Conservation (phyloP, 768 basidiomycete species). For the Russula abietina region DNA sequence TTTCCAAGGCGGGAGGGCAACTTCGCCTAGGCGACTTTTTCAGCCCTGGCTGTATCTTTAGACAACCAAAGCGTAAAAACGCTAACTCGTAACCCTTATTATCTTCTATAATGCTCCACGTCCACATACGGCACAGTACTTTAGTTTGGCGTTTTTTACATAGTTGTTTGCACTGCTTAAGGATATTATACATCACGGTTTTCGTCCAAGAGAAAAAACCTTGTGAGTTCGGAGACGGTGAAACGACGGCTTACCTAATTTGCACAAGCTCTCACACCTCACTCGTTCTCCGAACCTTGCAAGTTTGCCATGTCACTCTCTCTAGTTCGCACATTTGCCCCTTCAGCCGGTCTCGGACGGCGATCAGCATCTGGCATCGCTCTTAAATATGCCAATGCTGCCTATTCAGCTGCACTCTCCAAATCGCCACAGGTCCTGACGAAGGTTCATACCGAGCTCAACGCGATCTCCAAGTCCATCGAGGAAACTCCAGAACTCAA, state of each 20-base stretch:
- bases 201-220: neutral
- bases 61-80: constrained; percentile 11
- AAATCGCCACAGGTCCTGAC: constrained; percentile 78
- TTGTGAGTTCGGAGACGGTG: too few species aligned
- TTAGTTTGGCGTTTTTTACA: constrained; percentile 30
- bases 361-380: constrained; percentile 75
- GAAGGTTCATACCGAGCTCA: constrained; percentile 83
- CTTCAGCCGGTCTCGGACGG: constrained; percentile 47
- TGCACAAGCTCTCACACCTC: neutral
- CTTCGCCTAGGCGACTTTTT: constrained; percentile 14
- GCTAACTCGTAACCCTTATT: neutral
- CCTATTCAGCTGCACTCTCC: constrained; percentile 73
- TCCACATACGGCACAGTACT: neutral
- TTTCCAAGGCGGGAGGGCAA: constrained; percentile 27
- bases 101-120: neutral
- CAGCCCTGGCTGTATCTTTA: constrained; percentile 6
- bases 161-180: too few species aligned
- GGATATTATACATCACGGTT: neutral
- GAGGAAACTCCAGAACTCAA: constrained; percentile 56
- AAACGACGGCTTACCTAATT: neutral
- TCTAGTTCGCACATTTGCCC: constrained; percentile 45
- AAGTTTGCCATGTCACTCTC: constrained; percentile 52
- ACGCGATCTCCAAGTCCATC: constrained; percentile 62
- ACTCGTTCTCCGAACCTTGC: neutral
- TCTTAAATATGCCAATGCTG: constrained; percentile 77